phyloP scores from a whole-genome alignment of 2,329 filamentous ascomycete species.

The Colletotrichum scovillei region DNA sequence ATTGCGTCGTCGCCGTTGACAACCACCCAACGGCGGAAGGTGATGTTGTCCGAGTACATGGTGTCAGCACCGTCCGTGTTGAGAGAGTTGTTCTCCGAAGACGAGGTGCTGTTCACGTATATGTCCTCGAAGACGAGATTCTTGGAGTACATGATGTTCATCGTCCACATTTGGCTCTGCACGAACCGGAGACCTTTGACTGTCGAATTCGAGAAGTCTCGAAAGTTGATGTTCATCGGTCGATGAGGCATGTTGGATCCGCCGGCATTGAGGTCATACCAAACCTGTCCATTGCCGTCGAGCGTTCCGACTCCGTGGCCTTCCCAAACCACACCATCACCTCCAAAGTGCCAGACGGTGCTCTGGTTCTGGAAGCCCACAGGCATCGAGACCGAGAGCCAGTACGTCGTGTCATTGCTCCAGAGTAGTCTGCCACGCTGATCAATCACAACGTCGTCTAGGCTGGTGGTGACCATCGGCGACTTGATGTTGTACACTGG shows the following conservation, averaged over 20 bases:
- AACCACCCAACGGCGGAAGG: constrained; percentile 61
- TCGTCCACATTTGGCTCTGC: constrained; percentile 71
- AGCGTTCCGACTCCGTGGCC: constrained; percentile 64
- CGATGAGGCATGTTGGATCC: constrained; percentile 58
- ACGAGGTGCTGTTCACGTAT: constrained; percentile 62
- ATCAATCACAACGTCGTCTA: constrained; percentile 56
- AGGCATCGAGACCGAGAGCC: constrained; percentile 61
- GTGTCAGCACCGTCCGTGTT: constrained; percentile 62
- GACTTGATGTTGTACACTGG: constrained; percentile 47
- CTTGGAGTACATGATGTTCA: constrained; percentile 62
- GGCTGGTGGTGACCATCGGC: constrained; percentile 47
- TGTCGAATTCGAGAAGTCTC: constrained; percentile 57
- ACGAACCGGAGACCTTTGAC: constrained; percentile 62
- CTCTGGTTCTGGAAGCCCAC: constrained; percentile 67
- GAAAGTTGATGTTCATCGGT: constrained; percentile 62
- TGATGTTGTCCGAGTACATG: constrained; percentile 62
- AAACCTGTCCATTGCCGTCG: constrained; percentile 69
- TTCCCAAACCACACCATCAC: constrained; percentile 59
- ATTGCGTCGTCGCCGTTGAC: constrained; percentile 66
- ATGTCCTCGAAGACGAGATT: constrained; percentile 61
- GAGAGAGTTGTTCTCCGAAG: constrained; percentile 45
- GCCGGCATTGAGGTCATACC: constrained; percentile 64
- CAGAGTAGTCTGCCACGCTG: constrained; percentile 52
- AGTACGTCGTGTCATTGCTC: constrained; percentile 61
- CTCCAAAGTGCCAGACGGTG: constrained; percentile 66